Percentiles rank a stretch among this genome's conserved stretches.
These are phyloP conservation scores for Musa troglodytarum DNA, from an alignment of 176 grass and related monocot species.

Conservation along the genomic window DNA sequence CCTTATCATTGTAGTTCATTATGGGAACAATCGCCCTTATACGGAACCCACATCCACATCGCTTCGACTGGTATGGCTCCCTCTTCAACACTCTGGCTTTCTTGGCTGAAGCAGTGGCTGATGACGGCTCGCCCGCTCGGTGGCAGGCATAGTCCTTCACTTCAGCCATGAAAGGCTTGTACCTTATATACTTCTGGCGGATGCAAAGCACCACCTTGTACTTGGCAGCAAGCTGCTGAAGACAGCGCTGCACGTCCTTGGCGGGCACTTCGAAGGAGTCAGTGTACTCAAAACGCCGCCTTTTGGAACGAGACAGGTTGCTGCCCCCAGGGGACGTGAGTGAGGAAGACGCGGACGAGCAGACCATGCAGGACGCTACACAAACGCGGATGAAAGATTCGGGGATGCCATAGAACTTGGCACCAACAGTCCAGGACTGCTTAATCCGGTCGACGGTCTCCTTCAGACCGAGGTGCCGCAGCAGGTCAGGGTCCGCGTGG, in stretches of 20 bases:
- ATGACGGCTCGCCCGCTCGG: constrained; percentile 70
- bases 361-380: constrained; percentile 61
- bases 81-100: constrained; percentile 66
- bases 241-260: constrained; percentile 66
- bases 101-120: constrained; percentile 43
- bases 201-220: constrained; percentile 97
- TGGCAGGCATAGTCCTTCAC: constrained; percentile 99
- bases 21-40: constrained; percentile 95
- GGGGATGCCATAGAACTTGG: constrained; percentile 95
- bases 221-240: constrained; percentile 90
- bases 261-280: constrained; percentile 86
- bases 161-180: constrained; percentile 97
- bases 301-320: constrained; percentile 38
- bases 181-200: constrained; percentile 97
- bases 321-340: constrained; percentile 23
- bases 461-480: constrained; percentile 87
- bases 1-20: constrained; percentile 93
- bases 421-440: constrained; percentile 88
- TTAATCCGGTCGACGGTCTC: constrained; percentile 94
- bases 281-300: constrained; percentile 89
- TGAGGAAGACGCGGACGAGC: constrained; percentile 52
- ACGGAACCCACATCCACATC: constrained; percentile 92
- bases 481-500: constrained; percentile 74
- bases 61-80: constrained; percentile 87
- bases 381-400: constrained; percentile 84